These are phyloP conservation scores for Patellifolia procumbens DNA, from an alignment of 179 eudicot genomes.

Conservation along the genomic window DNA sequence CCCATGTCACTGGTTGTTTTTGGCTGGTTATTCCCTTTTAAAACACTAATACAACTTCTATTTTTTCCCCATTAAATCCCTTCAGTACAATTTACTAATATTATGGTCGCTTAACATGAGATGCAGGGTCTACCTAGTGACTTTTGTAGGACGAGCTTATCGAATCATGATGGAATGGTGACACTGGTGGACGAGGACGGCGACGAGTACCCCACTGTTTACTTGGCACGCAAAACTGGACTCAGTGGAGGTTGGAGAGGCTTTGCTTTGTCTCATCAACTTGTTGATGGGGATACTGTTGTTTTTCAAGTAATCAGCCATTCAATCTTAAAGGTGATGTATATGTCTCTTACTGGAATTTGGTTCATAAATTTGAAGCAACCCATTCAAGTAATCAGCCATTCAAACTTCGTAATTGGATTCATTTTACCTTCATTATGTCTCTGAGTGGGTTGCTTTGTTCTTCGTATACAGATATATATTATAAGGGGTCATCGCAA, in stretches of 20 bases:
- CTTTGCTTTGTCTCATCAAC: slow-evolving; percentile 62
- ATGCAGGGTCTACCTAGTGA: slow-evolving; percentile 65
- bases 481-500: slow-evolving; percentile 19
- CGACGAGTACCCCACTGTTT: slow-evolving; percentile 59
- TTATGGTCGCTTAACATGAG: neutral
- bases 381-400: too few relatives aligned
- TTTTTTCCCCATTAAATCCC: too few relatives aligned
- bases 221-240: slow-evolving; percentile 65
- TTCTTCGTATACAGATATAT: slow-evolving; percentile 15
- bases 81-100: too few relatives aligned
- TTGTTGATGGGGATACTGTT: slow-evolving; percentile 85
- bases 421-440: neutral
- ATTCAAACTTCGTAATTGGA: neutral
- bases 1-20: too few relatives aligned
- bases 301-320: slow-evolving; percentile 63
- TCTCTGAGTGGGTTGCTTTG: neutral
- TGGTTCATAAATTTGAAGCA: neutral
- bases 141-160: slow-evolving; percentile 59
- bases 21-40: slow-evolving; percentile 63
- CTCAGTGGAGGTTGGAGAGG: slow-evolving; percentile 97
- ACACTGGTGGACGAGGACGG: slow-evolving; percentile 74
- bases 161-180: slow-evolving; percentile 57
- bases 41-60: too few relatives aligned
- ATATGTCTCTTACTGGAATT: neutral
- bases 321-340: slow-evolving; percentile 59